Base-by-base conservation (phyloP, 2,329 filamentous ascomycete genomes). In the Paramyrothecium roridum region DNA sequence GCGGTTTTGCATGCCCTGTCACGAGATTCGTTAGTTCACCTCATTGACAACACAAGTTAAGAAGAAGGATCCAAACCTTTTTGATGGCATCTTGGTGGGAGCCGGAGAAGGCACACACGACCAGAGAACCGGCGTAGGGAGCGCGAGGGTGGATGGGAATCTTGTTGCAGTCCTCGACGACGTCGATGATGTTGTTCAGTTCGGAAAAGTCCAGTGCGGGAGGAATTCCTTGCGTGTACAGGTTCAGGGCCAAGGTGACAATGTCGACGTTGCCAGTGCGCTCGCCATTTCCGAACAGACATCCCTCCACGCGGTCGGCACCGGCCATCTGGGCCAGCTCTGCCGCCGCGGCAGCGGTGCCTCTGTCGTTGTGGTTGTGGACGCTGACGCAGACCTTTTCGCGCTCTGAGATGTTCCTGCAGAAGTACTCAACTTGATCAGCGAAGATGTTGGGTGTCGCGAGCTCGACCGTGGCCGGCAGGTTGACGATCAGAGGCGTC, bases 311-410 rank as follows among this genome's bases (percentile, higher is more conserved):
- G 69, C 95, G 81, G 73, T 97, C 91, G 37, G 92, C 95, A 53
- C 93, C 95, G 19, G 93, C 95, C 93, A 98, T 97, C 73, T 97
- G 93, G 8, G 89, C 93, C 65, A 98, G 75, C 70, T 98, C 93
- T 11, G 93, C 90, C 0, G 93, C 93, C 1, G 93, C 93, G 17
- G 95, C 86, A 3, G 91, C 92, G 60, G 90, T 96, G 21, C 93
- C 93, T 59, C 95, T 83, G 72, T 98, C 95, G 69, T 98, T 98
- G 76, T 99, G 93, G 10, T 30, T 30, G 26, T 30, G 91, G 90
- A 71, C 98, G 95, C 30, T 48, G 10, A 98, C 89, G 65, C 87
- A 90, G 52, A 96, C 82, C 76, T 92, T 95, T 66, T 96, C 88
- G 52, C 93, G 82, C 72, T 96, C 89, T 0, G 82, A 82, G 68